Conservation (phyloP, 2,329 filamentous ascomycete species). For the Tolypocladium inflatum region DNA sequence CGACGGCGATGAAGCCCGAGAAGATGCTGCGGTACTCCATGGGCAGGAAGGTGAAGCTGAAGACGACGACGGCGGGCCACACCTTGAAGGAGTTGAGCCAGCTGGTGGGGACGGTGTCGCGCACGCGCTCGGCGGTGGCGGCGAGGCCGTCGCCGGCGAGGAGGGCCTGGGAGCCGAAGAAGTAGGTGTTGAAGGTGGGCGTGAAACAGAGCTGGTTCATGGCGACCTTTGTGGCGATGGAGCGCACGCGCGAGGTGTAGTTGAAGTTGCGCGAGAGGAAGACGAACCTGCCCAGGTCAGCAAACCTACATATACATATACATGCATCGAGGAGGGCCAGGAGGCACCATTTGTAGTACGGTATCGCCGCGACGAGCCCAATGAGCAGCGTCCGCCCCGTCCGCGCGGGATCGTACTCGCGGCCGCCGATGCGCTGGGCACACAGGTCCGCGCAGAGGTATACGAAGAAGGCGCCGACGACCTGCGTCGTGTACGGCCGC, state of each 20-base stretch:
- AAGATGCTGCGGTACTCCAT: constrained; percentile 75
- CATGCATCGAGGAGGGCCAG: too few relatives aligned
- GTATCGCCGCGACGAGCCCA: constrained; percentile 63
- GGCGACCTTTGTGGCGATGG: constrained; percentile 65
- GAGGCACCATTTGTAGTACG: constrained; percentile 69
- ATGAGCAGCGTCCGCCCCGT: constrained; percentile 67
- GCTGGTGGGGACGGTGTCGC: constrained; percentile 65
- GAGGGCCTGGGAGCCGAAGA: constrained; percentile 71
- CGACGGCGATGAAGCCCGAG: constrained; percentile 68
- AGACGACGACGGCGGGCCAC: constrained; percentile 80
- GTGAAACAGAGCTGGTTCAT: constrained; percentile 78
- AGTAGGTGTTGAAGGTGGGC: constrained; percentile 74
- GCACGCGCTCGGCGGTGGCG: constrained; percentile 61
- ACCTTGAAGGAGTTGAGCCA: constrained; percentile 74
- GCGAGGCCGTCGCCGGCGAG: constrained; percentile 56
- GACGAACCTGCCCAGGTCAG: constrained; percentile 51
- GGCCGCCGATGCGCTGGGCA: constrained; percentile 59
- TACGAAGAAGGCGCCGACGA: constrained; percentile 65
- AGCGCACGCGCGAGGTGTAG: constrained; percentile 62
- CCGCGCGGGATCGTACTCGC: constrained; percentile 57
- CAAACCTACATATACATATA: too few relatives aligned
- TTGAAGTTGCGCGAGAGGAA: constrained; percentile 79
- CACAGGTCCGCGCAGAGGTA: constrained; percentile 71
- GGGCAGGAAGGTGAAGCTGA: constrained; percentile 77
- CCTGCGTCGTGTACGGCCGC: constrained; percentile 70